Conservation (phyloP, 1,284 basidiomycete species). For the Cutaneotrichosporon dermatis region DNA sequence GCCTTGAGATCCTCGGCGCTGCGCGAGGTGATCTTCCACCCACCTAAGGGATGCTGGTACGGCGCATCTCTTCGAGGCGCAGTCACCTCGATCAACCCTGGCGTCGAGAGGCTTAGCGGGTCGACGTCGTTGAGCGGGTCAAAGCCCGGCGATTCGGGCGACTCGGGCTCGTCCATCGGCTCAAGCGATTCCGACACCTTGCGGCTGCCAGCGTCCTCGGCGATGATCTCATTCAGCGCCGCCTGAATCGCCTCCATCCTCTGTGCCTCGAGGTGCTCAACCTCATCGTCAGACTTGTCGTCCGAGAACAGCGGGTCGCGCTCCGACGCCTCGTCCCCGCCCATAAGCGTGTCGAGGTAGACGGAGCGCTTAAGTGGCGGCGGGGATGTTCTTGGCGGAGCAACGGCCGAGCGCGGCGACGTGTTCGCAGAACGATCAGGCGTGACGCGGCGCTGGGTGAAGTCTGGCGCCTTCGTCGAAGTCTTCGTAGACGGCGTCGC, state of each 20-base stretch:
- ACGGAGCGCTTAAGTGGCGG: constrained; percentile 19
- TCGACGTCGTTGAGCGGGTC: background rate
- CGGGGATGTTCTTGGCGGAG: background rate
- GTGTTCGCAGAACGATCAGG: background rate
- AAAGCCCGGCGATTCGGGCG: background rate
- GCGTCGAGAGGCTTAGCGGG: constrained; percentile 10
- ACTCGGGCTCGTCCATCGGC: background rate
- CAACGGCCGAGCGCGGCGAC: background rate
- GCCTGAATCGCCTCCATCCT: constrained; percentile 91
- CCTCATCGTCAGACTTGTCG: constrained; percentile 47
- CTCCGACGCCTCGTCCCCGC: constrained; percentile 51
- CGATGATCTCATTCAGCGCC: constrained; percentile 89
- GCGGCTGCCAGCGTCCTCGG: constrained; percentile 55
- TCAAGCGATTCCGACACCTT: background rate
- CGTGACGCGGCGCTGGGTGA: constrained; percentile 16
- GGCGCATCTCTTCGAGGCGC: background rate
- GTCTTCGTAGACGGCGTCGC: constrained; percentile 14
- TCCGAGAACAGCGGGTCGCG: constrained; percentile 41
- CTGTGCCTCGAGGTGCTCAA: constrained; percentile 46
- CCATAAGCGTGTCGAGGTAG: constrained; percentile 43
- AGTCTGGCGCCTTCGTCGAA: constrained; percentile 1
- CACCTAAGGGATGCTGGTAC: constrained; percentile 4
- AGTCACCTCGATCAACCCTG: background rate
- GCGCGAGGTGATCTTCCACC: constrained; percentile 26
- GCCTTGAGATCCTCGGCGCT: constrained; percentile 35